Conservation (phyloP, 1,284 basidiomycete genomes). For the Coniferiporia weirii region DNA sequence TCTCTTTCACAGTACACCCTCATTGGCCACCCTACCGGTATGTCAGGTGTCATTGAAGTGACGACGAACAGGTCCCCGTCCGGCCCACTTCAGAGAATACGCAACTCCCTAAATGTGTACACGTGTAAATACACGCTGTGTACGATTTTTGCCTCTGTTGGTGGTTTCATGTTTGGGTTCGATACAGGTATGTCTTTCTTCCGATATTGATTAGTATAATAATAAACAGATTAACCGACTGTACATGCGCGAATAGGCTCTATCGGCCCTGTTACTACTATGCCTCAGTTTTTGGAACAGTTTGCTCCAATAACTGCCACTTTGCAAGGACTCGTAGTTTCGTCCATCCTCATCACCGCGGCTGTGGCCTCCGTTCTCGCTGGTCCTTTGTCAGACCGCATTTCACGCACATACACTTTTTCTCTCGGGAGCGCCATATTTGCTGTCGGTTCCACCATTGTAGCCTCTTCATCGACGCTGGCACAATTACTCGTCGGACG, state of each 20-base stretch:
- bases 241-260: constrained; percentile 29
- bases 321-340: constrained; percentile 39
- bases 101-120: background rate
- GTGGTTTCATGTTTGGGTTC: constrained; percentile 36
- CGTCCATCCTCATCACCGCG: constrained; percentile 43
- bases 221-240: background rate
- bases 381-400: constrained; percentile 42
- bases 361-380: constrained; percentile 39
- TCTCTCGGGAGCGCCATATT: constrained; percentile 38
- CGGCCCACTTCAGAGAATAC: background rate
- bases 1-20: too few species aligned
- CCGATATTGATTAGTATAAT: too few species aligned
- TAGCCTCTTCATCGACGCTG: constrained; percentile 29
- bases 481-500: constrained; percentile 41
- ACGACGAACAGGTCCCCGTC: background rate
- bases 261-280: constrained; percentile 42
- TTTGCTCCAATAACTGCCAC: constrained; percentile 33
- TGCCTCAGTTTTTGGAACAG: constrained; percentile 36
- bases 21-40: too few species aligned
- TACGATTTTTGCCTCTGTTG: constrained; percentile 30
- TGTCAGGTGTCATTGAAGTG: background rate
- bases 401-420: constrained; percentile 45
- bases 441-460: constrained; percentile 34
- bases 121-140: constrained; percentile 19
- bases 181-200: constrained; percentile 30